phyloP scores from a whole-genome alignment of 306 rosid genomes.

The Echinosophora koreensis region DNA sequence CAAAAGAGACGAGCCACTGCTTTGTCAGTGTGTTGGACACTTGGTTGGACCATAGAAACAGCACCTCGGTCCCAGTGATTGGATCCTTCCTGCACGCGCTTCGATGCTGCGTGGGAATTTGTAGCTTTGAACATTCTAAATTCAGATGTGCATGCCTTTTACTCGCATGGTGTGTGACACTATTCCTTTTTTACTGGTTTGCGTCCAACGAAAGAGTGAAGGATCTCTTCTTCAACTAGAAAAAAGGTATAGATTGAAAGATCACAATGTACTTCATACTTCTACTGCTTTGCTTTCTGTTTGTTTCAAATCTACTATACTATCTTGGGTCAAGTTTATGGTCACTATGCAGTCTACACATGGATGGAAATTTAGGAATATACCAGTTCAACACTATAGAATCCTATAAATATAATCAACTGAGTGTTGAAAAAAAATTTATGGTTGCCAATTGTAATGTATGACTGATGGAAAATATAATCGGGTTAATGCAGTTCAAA shows the following conservation, averaged over 20 bases:
- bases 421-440: too few species aligned
- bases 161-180: slow-evolving; percentile 24
- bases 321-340: too few species aligned
- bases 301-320: background rate
- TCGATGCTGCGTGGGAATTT: slow-evolving; percentile 55
- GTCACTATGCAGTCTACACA: background rate
- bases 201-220: slow-evolving; percentile 1
- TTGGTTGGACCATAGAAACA: slow-evolving; percentile 44
- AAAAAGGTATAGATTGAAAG: background rate
- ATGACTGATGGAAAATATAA: too few species aligned
- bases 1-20: slow-evolving; percentile 54
- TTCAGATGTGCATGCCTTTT: slow-evolving; percentile 40
- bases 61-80: slow-evolving; percentile 47
- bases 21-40: slow-evolving; percentile 63
- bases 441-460: too few species aligned
- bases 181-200: slow-evolving; percentile 7
- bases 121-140: slow-evolving; percentile 56
- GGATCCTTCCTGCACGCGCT: slow-evolving; percentile 60
- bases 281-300: slow-evolving; percentile 5
- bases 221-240: background rate
- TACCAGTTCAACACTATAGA: too few species aligned
- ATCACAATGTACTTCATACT: slow-evolving; percentile 35
- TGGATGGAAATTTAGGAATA: too few species aligned
- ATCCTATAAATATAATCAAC: too few species aligned
- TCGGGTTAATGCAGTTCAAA: too few species aligned